phyloP scores from a whole-genome alignment of 106 monocot genomes.

The Narthecium ossifragum region DNA sequence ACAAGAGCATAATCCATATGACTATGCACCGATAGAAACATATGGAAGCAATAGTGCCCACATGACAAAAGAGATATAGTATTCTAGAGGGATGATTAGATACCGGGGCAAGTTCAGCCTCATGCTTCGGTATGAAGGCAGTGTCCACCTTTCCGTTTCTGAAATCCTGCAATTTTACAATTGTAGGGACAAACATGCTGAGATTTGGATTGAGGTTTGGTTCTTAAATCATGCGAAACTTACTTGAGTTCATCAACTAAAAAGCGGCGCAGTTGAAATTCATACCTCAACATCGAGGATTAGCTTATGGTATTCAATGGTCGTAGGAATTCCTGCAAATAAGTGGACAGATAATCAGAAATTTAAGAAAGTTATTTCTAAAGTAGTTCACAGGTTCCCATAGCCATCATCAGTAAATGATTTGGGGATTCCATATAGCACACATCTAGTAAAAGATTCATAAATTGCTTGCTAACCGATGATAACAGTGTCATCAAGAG shows the following conservation, averaged over 20 bases:
- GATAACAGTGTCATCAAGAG: conserved; percentile 79
- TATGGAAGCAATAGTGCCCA: too few relatives aligned
- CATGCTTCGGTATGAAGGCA: conserved; percentile 88
- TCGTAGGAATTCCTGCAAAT: conserved; percentile 80
- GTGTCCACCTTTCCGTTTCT: conserved; percentile 77
- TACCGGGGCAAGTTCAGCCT: conserved; percentile 60
- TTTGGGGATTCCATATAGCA: too few relatives aligned
- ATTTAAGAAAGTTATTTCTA: too few relatives aligned
- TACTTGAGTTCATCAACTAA: not conserved
- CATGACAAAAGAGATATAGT: not conserved
- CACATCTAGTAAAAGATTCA: too few relatives aligned
- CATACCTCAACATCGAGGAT: conserved; percentile 82
- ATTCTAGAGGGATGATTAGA: not conserved
- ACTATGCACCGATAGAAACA: too few relatives aligned
- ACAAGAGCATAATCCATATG: too few relatives aligned
- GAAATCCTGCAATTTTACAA: conserved; percentile 55
- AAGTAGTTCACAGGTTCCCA: too few relatives aligned
- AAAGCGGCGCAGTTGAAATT: not conserved
- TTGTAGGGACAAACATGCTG: not conserved
- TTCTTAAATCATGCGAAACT: not conserved
- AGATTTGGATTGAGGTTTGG: too few relatives aligned
- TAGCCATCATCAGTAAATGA: too few relatives aligned
- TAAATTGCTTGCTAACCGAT: conserved; percentile 51
- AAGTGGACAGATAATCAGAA: too few relatives aligned
- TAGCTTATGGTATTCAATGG: conserved; percentile 92